Percentiles rank a stretch among this genome's conserved stretches.
phyloP scores from a whole-genome alignment of 257 asterid genomes.

The Echium plantagineum region DNA sequence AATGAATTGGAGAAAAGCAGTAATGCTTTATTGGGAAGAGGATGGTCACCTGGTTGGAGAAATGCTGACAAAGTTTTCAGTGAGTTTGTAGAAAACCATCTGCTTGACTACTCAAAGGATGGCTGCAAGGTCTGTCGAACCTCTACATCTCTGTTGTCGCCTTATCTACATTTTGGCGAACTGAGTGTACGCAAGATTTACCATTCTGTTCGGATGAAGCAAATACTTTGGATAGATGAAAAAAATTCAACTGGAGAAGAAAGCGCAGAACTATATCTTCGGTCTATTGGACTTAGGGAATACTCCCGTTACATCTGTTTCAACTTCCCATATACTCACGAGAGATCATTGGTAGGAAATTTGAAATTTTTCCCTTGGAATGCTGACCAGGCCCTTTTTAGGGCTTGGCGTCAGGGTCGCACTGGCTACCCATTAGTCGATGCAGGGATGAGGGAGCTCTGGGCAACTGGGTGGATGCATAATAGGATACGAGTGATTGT shows the following conservation, averaged over 20 bases:
- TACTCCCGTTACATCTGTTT: conserved; percentile 88
- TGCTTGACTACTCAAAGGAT: conserved; percentile 74
- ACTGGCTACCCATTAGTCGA: conserved; percentile 94
- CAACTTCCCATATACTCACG: conserved; percentile 89
- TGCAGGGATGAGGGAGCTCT: conserved; percentile 95
- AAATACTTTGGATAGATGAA: conserved; percentile 82
- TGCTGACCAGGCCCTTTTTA: conserved; percentile 70
- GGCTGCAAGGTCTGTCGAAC: conserved; percentile 82
- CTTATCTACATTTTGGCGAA: conserved; percentile 86
- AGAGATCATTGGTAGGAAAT: conserved; percentile 76
- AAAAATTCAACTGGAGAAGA: conserved; percentile 81
- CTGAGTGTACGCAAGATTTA: conserved; percentile 79
- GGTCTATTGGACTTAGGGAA: conserved; percentile 87
- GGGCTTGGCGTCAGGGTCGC: conserved; percentile 90
- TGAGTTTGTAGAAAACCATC: conserved; percentile 62
- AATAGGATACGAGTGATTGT: conserved; percentile 87
- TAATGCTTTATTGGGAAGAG: conserved; percentile 85
- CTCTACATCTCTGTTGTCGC: conserved; percentile 85
- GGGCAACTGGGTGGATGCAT: conserved; percentile 98
- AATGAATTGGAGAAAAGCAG: conserved; percentile 83
- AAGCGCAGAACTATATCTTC: conserved; percentile 75
- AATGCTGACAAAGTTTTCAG: conserved; percentile 76
- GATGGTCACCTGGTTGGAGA: conserved; percentile 98
- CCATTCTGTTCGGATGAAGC: conserved; percentile 80
- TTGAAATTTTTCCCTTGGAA: conserved; percentile 80